Evolutionary conservation across 768 basidiomycete genomes (phyloP), one percentile per base, ranked within the genome.

Genomic region (Tulasnella sp.): DNA sequence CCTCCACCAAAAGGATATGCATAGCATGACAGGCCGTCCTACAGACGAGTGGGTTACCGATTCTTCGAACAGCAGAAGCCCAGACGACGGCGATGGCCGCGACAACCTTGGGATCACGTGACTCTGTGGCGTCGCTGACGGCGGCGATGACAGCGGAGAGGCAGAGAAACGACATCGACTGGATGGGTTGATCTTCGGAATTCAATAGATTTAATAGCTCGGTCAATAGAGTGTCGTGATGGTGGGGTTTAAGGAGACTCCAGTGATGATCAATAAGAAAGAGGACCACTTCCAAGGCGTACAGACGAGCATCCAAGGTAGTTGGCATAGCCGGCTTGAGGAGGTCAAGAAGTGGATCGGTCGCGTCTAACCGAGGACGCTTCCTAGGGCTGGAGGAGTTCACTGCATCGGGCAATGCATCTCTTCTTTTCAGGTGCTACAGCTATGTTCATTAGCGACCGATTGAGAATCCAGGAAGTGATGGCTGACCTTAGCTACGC

Each of bases 201-300:
- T 80, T 74, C 31, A 93, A 71, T 35, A 83, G 75, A 45, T 78
- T 75, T 9, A 81, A 64, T 27, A 92, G 74, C 1, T 73, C 68
- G 19, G 72, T 63, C 48, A 83, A 69, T 32, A 91, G 71, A 2
- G 77, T 74, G 42, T 72, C 69, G 61, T 82, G 82, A 36, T 84
- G 73, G 3, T 73, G 68, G 32, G 71, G 66, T 59, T 86, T 81
- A 21, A 96, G 68, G 21, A 73, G 65, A 12, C 62, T 25, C 87
- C 87, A 91, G 65, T 93, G 82, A 23, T 79, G 75, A 63, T 86
- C 81, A 60, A 92, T 77, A 66, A 96, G 73, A 71, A 97, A 96
- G 21, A 93, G 77, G 2, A 96, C 72, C 8, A 82, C 73, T 68
- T 96, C 91, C 1, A 94, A 69, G 62, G 76, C 72, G 70, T 71